Base-by-base conservation (phyloP, 2,329 filamentous ascomycete genomes). In the Trichophyton rubrum region DNA sequence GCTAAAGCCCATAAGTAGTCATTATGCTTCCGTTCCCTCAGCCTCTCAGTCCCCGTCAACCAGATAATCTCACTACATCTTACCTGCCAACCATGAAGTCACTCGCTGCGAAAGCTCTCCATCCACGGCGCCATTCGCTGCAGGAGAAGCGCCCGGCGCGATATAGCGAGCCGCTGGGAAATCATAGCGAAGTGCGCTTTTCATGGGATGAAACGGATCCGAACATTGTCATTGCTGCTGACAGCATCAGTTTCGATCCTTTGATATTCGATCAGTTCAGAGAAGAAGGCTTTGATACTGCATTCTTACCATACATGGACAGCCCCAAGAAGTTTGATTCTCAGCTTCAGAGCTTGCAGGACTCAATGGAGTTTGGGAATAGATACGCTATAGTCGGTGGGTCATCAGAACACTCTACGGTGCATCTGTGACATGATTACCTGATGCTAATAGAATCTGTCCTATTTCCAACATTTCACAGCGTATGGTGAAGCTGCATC, bases 121-220 rank as follows among this genome's bases (percentile, higher is more conserved):
- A 53, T 53, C 49, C 49, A n/a, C 49, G 49, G 49, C 49, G 49
- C 13, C 49, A 53, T 53, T 53, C 49, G 24, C 1, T 53, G 27
- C 24, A 33, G 11, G 49, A 33, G 15, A 53, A 53, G 13, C 2
- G 6, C 24, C 9, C 22, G 6, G 8, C 24, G 5, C 49, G 27
- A 8, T 53, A 53, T 15, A 53, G 33, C 11, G 33, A 53, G n/a
- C 49, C 24, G n/a, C 9, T 11, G 5, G n/a, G 4, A 7, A 53
- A 6, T 41, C 55, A 30, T 30, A 59, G 40, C 3, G 56, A 61
- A 24, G 45, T 57, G 17, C 56, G 45, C 9, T 82, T 96, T 59
- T 78, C 91, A 47, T 84, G 86, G 15, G 91, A 97, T 68, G 89
- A 95, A 70, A 74, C 75, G 1, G 95, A 96, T 67, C 78, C 86